Percentiles rank a stretch among this genome's conserved stretches.
phyloP scores from a whole-genome alignment of 306 rosid genomes.

The Fragaria iinumae region DNA sequence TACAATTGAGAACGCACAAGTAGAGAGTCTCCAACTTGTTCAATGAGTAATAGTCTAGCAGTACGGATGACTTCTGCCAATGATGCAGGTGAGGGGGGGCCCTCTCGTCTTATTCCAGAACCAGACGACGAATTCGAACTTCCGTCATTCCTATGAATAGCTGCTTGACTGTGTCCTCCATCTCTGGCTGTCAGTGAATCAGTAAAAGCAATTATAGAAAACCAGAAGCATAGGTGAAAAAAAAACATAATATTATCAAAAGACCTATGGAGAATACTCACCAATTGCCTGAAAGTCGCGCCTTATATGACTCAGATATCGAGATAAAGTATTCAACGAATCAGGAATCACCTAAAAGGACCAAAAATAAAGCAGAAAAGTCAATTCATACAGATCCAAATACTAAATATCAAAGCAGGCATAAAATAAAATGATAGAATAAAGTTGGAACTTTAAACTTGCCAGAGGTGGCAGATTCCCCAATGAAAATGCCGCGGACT shows the following conservation, averaged over 20 bases:
- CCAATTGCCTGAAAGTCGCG: constrained; percentile 71
- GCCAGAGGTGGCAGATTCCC: constrained; percentile 76
- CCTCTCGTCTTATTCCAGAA: constrained; percentile 44
- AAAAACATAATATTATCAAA: constrained; percentile 21
- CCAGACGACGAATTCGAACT: constrained; percentile 43
- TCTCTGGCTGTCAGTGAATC: constrained; percentile 62
- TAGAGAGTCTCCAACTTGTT: constrained; percentile 72
- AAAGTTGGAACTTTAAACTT: constrained; percentile 42
- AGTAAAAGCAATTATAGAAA: constrained; percentile 27
- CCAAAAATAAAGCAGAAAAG: constrained; percentile 25
- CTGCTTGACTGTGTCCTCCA: constrained; percentile 48
- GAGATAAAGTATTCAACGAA: constrained; percentile 88
- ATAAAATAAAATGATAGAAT: constrained; percentile 8
- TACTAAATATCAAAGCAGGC: constrained; percentile 8
- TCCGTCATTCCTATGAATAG: constrained; percentile 43
- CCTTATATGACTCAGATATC: constrained; percentile 59
- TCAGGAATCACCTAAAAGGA: constrained; percentile 79
- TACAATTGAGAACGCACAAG: constrained; percentile 51
- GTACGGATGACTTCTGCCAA: constrained; percentile 88
- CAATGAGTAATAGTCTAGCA: constrained; percentile 61
- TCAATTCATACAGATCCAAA: neutral
- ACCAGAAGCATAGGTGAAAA: constrained; percentile 14
- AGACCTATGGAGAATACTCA: constrained; percentile 38
- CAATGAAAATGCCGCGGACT: constrained; percentile 57
- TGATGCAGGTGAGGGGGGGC: constrained; percentile 70